Evolutionary conservation across 768 basidiomycete species (phyloP), one percentile per base, ranked within the genome.

Genomic region (Lentinula raphanica): DNA sequence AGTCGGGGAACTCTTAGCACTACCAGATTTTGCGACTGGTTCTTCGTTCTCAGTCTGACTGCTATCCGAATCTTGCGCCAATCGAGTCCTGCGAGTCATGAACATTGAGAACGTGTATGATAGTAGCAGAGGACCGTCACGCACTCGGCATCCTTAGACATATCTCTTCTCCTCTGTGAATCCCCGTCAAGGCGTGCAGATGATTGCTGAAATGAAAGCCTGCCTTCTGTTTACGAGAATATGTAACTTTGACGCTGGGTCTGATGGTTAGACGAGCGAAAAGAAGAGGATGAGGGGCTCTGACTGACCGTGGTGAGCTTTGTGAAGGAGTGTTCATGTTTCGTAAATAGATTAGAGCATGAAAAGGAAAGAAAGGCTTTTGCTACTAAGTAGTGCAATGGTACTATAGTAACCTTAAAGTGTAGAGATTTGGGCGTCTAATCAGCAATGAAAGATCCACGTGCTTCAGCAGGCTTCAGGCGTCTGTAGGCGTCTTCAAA

Each of bases 191-290:
- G 21, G 11, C 44, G 32, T 8, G 45, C 15, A 7, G 19, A 17
- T 6, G 25, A 36, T 27, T 23, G 12, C 39, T 35, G 36, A 7
- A 36, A 29, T 31, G 28, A 29, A 45, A 15, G 28, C 54, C 11
- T 56, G 71, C 73, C 70, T 75, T 75, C 65, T 68, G 69, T 64
- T 69, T 67, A 46, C 68, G 70, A 61, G 70, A 65, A 62, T 74
- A 72, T 5, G 72, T 74, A 42, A 66, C 58, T 58, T 67, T 72
- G 23, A 67, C 66, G n/a, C n/a, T n/a, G 6, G 55, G 27, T 36
- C 54, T 56, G 28, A 21, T 5, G 23, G 19, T 27, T 17, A 15
- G 36, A 3, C 45, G 17, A 56, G 54, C 21, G 29, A 19, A 21
- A 23, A 25, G 4, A 45, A 21, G 5, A 9, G 4, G 28, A 32